Percentiles rank a stretch among this genome's conserved stretches.
phyloP scores from a whole-genome alignment of 2,329 filamentous ascomycete genomes.

The Fusarium sp. region DNA sequence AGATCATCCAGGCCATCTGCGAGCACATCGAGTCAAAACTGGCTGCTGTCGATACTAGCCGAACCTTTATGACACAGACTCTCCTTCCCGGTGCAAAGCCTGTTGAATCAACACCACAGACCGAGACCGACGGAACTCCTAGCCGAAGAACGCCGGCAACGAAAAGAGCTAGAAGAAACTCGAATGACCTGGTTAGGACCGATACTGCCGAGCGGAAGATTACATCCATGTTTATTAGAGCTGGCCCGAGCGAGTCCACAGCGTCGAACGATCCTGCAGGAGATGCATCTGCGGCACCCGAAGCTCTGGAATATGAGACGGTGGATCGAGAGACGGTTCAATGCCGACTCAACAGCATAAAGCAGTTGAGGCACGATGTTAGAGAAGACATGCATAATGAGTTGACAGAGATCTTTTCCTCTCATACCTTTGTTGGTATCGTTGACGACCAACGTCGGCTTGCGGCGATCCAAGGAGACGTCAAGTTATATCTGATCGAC shows the following conservation, averaged over 20 bases:
- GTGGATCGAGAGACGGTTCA: conserved; percentile 75
- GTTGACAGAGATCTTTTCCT: conserved; percentile 87
- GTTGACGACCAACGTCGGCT: conserved; percentile 89
- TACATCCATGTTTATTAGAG: conserved; percentile 87
- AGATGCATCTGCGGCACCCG: conserved; percentile 53
- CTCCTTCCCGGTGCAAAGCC: conserved; percentile 76
- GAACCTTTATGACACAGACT: conserved; percentile 94
- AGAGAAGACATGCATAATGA: conserved; percentile 85
- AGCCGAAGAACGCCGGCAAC: conserved; percentile 52
- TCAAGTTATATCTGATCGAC: conserved; percentile 92
- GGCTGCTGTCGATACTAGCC: conserved; percentile 89
- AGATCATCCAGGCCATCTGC: conserved; percentile 90
- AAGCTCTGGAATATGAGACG: conserved; percentile 76
- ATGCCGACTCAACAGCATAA: conserved; percentile 86
- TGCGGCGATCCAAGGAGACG: conserved; percentile 91
- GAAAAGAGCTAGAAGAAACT: conserved; percentile 56
- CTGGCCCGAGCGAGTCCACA: conserved; percentile 51
- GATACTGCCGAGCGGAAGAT: conserved; percentile 93
- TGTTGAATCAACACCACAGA: conserved; percentile 39
- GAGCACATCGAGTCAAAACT: conserved; percentile 81
- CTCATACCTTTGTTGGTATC: conserved; percentile 92
- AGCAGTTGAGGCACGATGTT: conserved; percentile 83
- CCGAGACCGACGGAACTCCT: conserved; percentile 45
- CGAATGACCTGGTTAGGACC: conserved; percentile 88
- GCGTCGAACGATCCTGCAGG: conserved; percentile 38